A percentile compares a stretch with the other conserved stretches of the same genome.
These are phyloP conservation scores for Thelonectria rubi DNA, from an alignment of 2,329 filamentous ascomycete genomes.

Conservation along the genomic window DNA sequence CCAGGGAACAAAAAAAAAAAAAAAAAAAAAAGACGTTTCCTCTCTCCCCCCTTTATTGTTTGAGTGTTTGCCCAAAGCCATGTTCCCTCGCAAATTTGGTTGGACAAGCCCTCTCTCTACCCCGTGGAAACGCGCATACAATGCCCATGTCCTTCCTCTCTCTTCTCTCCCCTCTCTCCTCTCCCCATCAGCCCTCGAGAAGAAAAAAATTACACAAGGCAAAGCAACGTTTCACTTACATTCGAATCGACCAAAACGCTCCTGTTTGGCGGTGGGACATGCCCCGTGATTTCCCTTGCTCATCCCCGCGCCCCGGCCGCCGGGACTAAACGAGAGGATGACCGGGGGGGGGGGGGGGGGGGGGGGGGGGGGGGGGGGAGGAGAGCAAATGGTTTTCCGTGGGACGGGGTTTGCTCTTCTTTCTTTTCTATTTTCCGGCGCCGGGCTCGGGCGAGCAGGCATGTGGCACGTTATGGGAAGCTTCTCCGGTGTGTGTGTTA, in stretches of 20 bases:
- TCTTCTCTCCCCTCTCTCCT: background rate
- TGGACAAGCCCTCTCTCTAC: background rate
- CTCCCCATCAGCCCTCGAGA: background rate
- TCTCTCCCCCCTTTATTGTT: background rate
- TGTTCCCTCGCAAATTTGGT: slow-evolving; percentile 1
- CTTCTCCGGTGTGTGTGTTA: background rate
- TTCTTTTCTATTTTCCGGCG: no score
- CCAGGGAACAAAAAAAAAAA: no score
- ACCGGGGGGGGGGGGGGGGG: no score
- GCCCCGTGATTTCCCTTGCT: background rate
- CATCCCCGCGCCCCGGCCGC: background rate
- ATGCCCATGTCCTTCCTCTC: background rate
- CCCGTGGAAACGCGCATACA: slow-evolving; percentile 1
- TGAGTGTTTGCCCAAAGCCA: background rate
- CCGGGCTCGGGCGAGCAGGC: background rate
- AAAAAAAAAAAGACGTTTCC: background rate
- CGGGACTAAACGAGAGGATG: no score
- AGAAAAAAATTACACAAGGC: background rate
- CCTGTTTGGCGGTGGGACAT: background rate
- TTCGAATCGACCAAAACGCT: background rate
- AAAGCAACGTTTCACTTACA: background rate
- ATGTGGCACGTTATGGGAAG: no score
- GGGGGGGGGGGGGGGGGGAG: no score
- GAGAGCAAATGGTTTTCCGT: no score
- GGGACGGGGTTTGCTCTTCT: no score